Percentiles rank a stretch among this genome's conserved stretches.
phyloP scores from a whole-genome alignment of 768 basidiomycete genomes.

The Tephrocybe rancida region DNA sequence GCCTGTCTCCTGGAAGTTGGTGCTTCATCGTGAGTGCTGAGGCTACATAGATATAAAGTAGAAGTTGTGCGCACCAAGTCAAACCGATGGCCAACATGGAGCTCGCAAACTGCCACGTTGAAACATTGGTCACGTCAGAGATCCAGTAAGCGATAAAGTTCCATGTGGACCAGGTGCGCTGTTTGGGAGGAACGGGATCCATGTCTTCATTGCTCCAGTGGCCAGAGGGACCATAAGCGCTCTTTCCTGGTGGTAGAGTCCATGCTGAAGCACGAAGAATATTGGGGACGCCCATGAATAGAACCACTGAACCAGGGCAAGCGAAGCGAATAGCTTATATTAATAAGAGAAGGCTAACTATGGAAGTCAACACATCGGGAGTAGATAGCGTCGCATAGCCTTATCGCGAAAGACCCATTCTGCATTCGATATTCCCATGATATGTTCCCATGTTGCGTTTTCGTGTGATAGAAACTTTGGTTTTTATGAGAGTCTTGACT shows the following conservation, averaged over 20 bases:
- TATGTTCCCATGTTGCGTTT: too few species aligned
- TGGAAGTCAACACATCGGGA: too few species aligned
- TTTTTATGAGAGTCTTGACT: too few species aligned
- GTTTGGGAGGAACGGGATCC: slow-evolving; percentile 67
- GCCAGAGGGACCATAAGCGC: slow-evolving; percentile 57
- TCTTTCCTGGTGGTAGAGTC: slow-evolving; percentile 53
- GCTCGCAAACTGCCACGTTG: slow-evolving; percentile 64
- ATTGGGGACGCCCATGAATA: too few species aligned
- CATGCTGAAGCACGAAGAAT: too few species aligned
- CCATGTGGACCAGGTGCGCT: slow-evolving; percentile 69
- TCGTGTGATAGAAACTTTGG: too few species aligned
- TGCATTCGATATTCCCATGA: too few species aligned
- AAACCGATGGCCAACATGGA: slow-evolving; percentile 78
- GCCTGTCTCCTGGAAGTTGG: slow-evolving; percentile 56
- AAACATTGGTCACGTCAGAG: slow-evolving; percentile 49
- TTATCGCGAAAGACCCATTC: too few species aligned
- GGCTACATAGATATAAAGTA: background rate
- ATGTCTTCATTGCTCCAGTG: slow-evolving; percentile 77
- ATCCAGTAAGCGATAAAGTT: slow-evolving; percentile 69
- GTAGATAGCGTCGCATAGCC: too few species aligned
- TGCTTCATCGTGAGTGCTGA: background rate
- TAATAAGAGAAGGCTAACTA: too few species aligned
- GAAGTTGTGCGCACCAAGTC: slow-evolving; percentile 48
- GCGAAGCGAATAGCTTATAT: too few species aligned
- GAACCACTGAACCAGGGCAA: too few species aligned